Evolutionary conservation across 2,329 filamentous ascomycete species (phyloP), one percentile per base, ranked within the genome.

Genomic region (Talaromyces pinophilus): DNA sequence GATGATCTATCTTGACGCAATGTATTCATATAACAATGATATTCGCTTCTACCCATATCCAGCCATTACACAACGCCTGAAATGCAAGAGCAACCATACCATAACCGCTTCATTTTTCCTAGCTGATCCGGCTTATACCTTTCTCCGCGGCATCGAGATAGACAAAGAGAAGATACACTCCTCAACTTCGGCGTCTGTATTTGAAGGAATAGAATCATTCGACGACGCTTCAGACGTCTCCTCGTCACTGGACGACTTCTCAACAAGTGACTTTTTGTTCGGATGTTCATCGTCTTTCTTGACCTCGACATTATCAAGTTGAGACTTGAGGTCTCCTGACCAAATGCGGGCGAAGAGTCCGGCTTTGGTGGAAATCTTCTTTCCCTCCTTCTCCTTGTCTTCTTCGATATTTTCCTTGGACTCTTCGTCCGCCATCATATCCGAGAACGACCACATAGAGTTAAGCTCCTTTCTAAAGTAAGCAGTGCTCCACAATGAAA

Each of bases 381-480:
- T 78, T 71, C 84, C 85, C 17, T 82, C 77, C 67, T 84, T 84
- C 8, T 63, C 63, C 50, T 71, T 62, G 19, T 69, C 60, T 35
- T 66, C 40, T 15, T 67, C 54, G 2, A 67, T 62, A 11, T 71
- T 67, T 25, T n/a, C 33, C 40, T 44, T 13, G 10, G 73, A 72
- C 1, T 76, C 73, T 22, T 75, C 75, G 19, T 80, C 82, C 19
- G 82, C 80, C 52, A 82, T 78, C 0, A 79, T 81, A 75, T 98
- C 94, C 0, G 88, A 93, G 74, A 93, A 98, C 2, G 82, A 82
- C 90, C 91, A 96, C 86, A 98, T 90, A 50, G 88, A 78, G 61
- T 82, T 82, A 1, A 94, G 69, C 73, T 98, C 93, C 1, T 92
- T 90, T 11, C 88, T 86, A 19, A 85, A 75, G 4, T 88, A 71